Conservation (phyloP, 805 yeast genomes). For the Millerozyma acaciae region DNA sequence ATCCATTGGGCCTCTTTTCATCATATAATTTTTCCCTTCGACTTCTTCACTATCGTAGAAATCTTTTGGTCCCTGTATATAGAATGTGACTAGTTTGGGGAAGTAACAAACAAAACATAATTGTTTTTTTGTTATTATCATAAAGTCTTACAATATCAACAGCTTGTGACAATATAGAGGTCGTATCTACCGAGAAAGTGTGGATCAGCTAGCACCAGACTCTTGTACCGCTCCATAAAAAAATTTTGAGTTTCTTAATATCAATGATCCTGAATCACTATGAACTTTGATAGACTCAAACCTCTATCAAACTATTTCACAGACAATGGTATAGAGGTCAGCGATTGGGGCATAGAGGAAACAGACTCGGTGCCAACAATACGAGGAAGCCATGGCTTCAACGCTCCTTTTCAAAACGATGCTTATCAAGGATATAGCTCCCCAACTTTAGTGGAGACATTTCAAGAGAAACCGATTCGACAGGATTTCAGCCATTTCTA, state of each 20-base stretch:
- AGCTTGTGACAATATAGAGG: too few species aligned
- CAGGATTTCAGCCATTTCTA: constrained; percentile 6
- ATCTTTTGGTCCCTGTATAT: too few species aligned
- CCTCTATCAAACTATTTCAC: constrained; percentile 23
- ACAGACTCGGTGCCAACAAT: constrained; percentile 3
- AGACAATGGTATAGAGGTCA: constrained; percentile 13
- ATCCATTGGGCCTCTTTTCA: too few species aligned
- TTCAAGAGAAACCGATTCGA: background rate
- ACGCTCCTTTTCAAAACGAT: constrained; percentile 2
- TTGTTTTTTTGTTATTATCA: constrained; percentile 40
- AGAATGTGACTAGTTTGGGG: too few species aligned
- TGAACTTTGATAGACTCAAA: constrained; percentile 26
- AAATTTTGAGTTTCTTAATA: too few species aligned
- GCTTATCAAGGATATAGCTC: constrained; percentile 4
- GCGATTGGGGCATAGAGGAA: constrained; percentile 40
- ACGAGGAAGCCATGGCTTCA: background rate
- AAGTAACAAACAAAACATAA: constrained; percentile 53
- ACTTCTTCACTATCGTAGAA: too few species aligned
- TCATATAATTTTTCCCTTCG: too few species aligned
- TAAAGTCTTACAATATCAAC: constrained; percentile 35
- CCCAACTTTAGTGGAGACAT: constrained; percentile 3
- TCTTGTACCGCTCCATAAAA: too few species aligned
- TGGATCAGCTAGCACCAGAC: too few species aligned
- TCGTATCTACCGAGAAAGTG: too few species aligned
- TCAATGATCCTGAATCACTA: too few species aligned